Base-by-base conservation (phyloP, 305 asterid species). In the Solanum hybrid region DNA sequence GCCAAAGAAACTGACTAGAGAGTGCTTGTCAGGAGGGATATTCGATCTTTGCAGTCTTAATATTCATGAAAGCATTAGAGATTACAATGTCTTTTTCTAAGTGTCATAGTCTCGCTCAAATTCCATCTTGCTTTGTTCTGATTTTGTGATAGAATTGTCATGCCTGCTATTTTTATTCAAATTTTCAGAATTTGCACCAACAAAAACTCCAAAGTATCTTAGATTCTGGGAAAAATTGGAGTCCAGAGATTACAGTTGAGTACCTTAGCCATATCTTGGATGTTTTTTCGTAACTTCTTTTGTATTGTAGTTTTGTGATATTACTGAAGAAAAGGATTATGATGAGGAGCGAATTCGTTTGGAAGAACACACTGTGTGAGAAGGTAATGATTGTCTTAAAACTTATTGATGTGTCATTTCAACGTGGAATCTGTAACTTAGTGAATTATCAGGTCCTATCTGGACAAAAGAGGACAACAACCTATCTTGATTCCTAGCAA, bases 381-480 rank as follows among this genome's bases (percentile, higher is more conserved):
- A 95, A 96, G 98, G 99, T 95, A 90, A 88, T 35, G 78, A 24
- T 77, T 38, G 69, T 40, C 76, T 29, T 89, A 78, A 89, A 88
- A 91, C 88, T 86, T 78, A 45, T 89, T 87, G 85, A 87, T 17
- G 14, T 69, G 91, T 82, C 78, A 56, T 89, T 34, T 78, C 89
- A 86, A 42, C 15, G 6, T 80, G 60, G 79, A 89, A 24, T 87
- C 72, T 69, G 31, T 80, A 14, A 81, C 86, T 24, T 79, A 38
- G 73, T 73, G 85, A 86, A 27, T 77, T 66, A 80, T 90, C 90
- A 96, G 99, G 98, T 96, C 75, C 94, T 95, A 86, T 93, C 95
- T 90, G 98, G 98, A 90, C 95, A 94, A 93, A 91, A 93, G 98
- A 95, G 91, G 75, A n/a, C 29, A 66, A 66, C 75, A n/a, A 66